Evolutionary conservation across 495 filamentous ascomycete genomes (phyloP), one percentile per base, ranked within the genome.

Genomic region (Daldinia concentrica): DNA sequence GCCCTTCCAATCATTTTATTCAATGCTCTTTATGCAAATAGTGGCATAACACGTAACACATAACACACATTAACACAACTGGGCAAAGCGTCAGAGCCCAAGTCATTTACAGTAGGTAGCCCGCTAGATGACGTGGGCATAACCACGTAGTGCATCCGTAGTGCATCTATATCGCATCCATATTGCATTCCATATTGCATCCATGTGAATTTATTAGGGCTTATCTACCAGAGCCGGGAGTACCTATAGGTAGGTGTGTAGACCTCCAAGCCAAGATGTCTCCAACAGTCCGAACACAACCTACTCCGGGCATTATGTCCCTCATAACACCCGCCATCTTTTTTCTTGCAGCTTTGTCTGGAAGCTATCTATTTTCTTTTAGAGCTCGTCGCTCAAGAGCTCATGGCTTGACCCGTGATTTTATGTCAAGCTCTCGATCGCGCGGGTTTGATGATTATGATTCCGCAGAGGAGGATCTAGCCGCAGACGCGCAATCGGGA

Each of bases 201-300:
- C 3, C 17, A 48, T 48, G 43, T 48, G 43, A 48, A 22, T 48
- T 48, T 69, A 69, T 64, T 69, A 69, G 58, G 67, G 60, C 50
- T 34, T 19, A 43, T 43, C 26, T 37, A 64, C 60, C 55, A 43
- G 55, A 58, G 43, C 60, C 55, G 60, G 55, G 64, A 58, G 57
- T 61, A 61, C 58, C 64, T 68, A 68, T 68, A 63, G 67, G 67
- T 69, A 69, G 48, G 67, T 69, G 41, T 60, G 43, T 51, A 69
- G 61, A 64, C 62, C 60, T 29, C 55, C 32, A 64, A 64, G 45
- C 45, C 60, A 64, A 71, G 48, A 65, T 66, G 68, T 48, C 56
- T 17, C 22, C 68, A 52, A 60, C 36, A 61, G 41, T 51, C 56
- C 68, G 62, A 64, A 45, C 68, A 65, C 62, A 66, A 61, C 37